A percentile compares a stretch with the other conserved stretches of the same genome.
Evolutionary conservation across 306 rosid species (phyloP).

Genomic region (Cucumis hystrix): DNA sequence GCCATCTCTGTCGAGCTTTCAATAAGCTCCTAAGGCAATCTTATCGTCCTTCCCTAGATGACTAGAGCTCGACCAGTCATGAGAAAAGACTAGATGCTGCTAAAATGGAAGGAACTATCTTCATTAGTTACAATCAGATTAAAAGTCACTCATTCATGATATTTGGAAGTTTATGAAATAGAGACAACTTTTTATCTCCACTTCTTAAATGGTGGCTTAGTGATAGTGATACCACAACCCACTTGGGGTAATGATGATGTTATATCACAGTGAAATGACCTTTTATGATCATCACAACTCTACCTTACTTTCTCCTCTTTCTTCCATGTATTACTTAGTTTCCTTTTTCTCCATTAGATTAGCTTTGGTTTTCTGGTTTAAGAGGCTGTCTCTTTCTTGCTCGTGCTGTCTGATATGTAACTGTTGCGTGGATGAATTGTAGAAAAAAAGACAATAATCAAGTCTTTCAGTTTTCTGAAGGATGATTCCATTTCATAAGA

Average conservation of each 20-base stretch:
- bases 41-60: not conserved
- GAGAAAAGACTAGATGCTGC: not conserved
- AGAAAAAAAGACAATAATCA: not conserved
- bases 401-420: not conserved
- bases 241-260: not conserved
- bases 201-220: not conserved
- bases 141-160: not conserved
- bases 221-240: not conserved
- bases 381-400: not conserved
- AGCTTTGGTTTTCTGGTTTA: too few species aligned
- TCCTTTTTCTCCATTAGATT: not conserved
- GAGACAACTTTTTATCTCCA: not conserved
- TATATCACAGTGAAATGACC: not conserved
- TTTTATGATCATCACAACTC: not conserved
- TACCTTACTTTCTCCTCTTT: too few species aligned
- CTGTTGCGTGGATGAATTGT: not conserved
- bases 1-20: conserved; percentile 16
- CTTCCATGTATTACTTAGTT: not conserved
- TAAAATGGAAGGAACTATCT: not conserved
- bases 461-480: not conserved
- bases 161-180: not conserved
- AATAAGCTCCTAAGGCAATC: not conserved
- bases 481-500: not conserved
- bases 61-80: not conserved
- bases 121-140: not conserved